Percentiles rank a stretch among this genome's conserved stretches.
Conservation (phyloP, 1,139 yeast genomes). For the Kazachstania sp. region DNA sequence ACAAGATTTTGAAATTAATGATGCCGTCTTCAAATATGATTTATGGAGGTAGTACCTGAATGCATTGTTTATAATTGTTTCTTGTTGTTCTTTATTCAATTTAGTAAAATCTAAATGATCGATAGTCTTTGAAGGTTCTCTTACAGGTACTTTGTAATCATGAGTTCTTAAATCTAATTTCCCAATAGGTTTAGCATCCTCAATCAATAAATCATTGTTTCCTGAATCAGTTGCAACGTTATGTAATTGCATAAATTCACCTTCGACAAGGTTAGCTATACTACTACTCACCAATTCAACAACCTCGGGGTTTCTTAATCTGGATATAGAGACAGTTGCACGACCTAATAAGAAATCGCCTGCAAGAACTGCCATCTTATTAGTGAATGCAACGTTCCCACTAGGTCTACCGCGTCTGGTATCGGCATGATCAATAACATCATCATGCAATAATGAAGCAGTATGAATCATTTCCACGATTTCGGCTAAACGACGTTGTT, state of each 20-base stretch:
- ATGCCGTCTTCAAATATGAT: conserved; percentile 90
- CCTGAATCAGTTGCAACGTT: conserved; percentile 64
- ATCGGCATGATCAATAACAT: conserved; percentile 89
- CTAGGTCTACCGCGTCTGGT: conserved; percentile 84
- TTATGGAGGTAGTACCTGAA: conserved; percentile 92
- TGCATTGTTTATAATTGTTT: conserved; percentile 71
- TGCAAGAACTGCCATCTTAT: conserved; percentile 94
- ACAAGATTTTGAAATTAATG: conserved; percentile 89
- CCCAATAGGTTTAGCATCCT: conserved; percentile 44
- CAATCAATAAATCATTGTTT: conserved; percentile 38
- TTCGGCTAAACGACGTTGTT: conserved; percentile 91
- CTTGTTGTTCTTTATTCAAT: conserved; percentile 33
- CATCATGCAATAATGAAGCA: conserved; percentile 93
- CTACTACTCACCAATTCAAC: conserved; percentile 91
- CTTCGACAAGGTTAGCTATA: conserved; percentile 94
- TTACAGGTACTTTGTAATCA: conserved; percentile 45
- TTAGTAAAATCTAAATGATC: conserved; percentile 35
- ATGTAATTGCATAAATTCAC: conserved; percentile 96
- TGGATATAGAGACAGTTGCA: conserved; percentile 91
- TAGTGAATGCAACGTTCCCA: conserved; percentile 89
- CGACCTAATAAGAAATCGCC: conserved; percentile 93
- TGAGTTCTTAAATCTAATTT: conserved; percentile 52
- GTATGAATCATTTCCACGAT: conserved; percentile 98
- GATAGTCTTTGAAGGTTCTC: conserved; percentile 28
- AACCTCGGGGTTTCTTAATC: conserved; percentile 93